Base-by-base conservation (phyloP, 805 yeast species). In the Starmerella vaccinii region DNA sequence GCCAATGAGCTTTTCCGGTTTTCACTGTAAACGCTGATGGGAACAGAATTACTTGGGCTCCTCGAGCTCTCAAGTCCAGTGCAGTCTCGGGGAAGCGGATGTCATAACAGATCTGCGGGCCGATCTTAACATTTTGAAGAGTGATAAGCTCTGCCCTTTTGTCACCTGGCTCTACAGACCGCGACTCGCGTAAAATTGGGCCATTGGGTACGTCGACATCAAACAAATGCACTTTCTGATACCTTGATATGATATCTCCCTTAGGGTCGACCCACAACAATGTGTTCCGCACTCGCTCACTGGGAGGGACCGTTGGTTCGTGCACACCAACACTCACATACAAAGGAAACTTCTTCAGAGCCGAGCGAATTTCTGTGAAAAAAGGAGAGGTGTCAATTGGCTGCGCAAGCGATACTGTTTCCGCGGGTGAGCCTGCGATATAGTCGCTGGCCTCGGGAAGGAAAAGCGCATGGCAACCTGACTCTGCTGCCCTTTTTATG, bases 371-470 rank as follows among this genome's bases (percentile, higher is more conserved):
- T 10, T 69, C 73, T 44, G 61, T 52, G 42, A 73, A 59, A 57
- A 75, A 77, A 57, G 69, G 71, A 57, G 67, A 43, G 45, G 69
- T 62, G 1, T 68, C 66, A 24, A 73, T 70, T 13, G 74, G 52
- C 37, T 71, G 62, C 0, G 82, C 87, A n/a, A 90, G 67, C 24
- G 68, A 57, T 47, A 72, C 70, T 0, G 94, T 80, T 57, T 86
- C 89, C 0, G 59, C 64, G 1, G 89, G 81, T 61, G 78, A 77
- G 47, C 77, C 71, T 5, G 95, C 81, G 35, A 90, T 73, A 64
- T 87, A 90, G 64, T 90, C 97, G 4, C 92, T 75, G 0, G 97
- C 97, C 64, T 90, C 98, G 1, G 97, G 97, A 41, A 90, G 74
- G 61, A 92, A 87, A 5, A 92, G 70, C 3, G 86, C 78, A 55